A percentile compares a stretch with the other conserved stretches of the same genome.
phyloP scores from a whole-genome alignment of 1,139 yeast genomes.

The Candida gigantensis region DNA sequence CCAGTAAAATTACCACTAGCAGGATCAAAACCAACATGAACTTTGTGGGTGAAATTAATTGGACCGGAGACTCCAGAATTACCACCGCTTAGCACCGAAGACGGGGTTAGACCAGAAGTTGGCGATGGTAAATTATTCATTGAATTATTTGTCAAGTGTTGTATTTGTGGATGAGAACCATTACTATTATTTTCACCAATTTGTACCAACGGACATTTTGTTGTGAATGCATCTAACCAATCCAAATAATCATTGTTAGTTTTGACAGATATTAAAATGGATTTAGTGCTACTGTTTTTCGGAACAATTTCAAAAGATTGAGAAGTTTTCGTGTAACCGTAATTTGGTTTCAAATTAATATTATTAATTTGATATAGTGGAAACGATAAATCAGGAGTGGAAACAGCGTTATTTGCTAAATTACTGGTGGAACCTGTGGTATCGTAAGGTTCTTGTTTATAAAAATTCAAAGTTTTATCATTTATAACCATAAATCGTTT shows the following conservation, averaged over 20 bases:
- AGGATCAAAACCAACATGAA: slow-evolving; percentile 64
- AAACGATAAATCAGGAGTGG: slow-evolving; percentile 40
- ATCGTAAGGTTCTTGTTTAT: slow-evolving; percentile 61
- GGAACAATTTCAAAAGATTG: slow-evolving; percentile 79
- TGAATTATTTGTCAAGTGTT: slow-evolving; percentile 3
- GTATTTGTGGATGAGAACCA: slow-evolving; percentile 2
- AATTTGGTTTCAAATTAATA: slow-evolving; percentile 41
- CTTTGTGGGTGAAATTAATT: slow-evolving; percentile 72
- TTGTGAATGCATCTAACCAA: slow-evolving; percentile 89
- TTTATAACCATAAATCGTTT: slow-evolving; percentile 77
- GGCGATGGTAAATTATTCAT: slow-evolving; percentile 3
- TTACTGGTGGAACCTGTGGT: slow-evolving; percentile 25
- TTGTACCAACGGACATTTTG: slow-evolving; percentile 72
- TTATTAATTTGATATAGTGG: slow-evolving; percentile 42
- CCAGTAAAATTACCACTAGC: slow-evolving; percentile 76
- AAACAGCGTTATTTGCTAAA: too few species aligned
- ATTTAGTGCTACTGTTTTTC: slow-evolving; percentile 50
- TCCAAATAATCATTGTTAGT: slow-evolving; percentile 78
- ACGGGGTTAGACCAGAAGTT: slow-evolving; percentile 5
- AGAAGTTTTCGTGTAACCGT: slow-evolving; percentile 61
- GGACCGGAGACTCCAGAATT: slow-evolving; percentile 67
- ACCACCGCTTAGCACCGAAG: slow-evolving; percentile 10
- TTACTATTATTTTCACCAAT: slow-evolving; percentile 26
- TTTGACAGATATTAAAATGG: slow-evolving; percentile 75
- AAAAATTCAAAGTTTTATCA: slow-evolving; percentile 74